Evolutionary conservation across 371 early-diverging fungal species (phyloP).

Genomic region (Circinella minor): DNA sequence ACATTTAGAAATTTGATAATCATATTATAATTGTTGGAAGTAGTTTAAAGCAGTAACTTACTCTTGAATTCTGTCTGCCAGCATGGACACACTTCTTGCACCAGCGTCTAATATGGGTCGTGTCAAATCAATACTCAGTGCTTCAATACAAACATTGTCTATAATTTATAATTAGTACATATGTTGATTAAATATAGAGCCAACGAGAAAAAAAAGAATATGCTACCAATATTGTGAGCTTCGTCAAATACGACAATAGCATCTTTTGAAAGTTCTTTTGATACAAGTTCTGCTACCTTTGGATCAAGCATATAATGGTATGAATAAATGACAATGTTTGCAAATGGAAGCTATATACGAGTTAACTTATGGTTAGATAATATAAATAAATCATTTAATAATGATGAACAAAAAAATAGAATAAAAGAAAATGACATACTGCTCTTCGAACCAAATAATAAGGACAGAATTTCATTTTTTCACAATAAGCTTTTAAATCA

Average conservation of each 20-base stretch:
- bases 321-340: slow-evolving; percentile 98
- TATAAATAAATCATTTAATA: too few species aligned
- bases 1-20: background rate
- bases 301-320: slow-evolving; percentile 99
- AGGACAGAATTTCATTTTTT: slow-evolving; percentile 86
- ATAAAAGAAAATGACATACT: slow-evolving; percentile 41
- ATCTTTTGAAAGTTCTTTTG: slow-evolving; percentile 92
- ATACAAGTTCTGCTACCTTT: slow-evolving; percentile 97
- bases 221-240: slow-evolving; percentile 98
- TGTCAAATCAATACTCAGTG: slow-evolving; percentile 93
- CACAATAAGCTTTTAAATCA: slow-evolving; percentile 85
- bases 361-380: background rate
- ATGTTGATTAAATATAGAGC: too few species aligned
- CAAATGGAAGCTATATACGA: slow-evolving; percentile 70
- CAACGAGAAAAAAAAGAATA: background rate
- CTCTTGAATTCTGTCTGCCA: slow-evolving; percentile 78
- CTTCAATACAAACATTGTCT: slow-evolving; percentile 99
- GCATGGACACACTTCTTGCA: slow-evolving; percentile 74
- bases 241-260: slow-evolving; percentile 99
- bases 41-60: slow-evolving; percentile 25
- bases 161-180: background rate
- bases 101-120: slow-evolving; percentile 91
- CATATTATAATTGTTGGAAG: too few species aligned
- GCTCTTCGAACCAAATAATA: slow-evolving; percentile 94
- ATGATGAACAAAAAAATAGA: too few species aligned